Evolutionary conservation across 1,284 basidiomycete species (phyloP), one percentile per base, ranked within the genome.

Genomic region (Cryptococcus deneoformans): DNA sequence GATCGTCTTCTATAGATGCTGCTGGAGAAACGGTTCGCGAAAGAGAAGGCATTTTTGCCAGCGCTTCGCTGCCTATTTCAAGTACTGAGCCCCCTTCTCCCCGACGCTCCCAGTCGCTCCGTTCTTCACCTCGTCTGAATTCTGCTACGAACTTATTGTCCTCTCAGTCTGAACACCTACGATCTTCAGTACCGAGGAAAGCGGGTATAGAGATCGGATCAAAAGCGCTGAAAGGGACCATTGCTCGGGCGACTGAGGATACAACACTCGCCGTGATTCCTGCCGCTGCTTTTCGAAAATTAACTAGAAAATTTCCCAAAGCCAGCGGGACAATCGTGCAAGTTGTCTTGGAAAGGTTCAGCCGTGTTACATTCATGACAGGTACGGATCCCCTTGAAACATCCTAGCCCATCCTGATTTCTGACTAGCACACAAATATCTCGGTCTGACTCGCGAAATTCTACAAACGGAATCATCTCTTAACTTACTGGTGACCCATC

Each of bases 241-340:
- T 98, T 37, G 94, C 93, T 11, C 82, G 94, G 36, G 96, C 95
- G 3, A 89, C 88, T 1, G 88, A 90, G 54, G 95, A 99, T 72
- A 92, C 91, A 4, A 98, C 95, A 0, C 80, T 99, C 7, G 96
- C 95, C n/a, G 95, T 99, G 12, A 98, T 99, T 55, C 96, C 95
- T 5, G 94, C 95, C 1, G 92, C 97, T 73, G 96, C 95, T 4
- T 99, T 99, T 79, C 84, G 67, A 34, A 76, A 75, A 54, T 62
- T 84, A 35, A 98, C 94, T 0, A 90, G 92, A 76, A 93, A 95
- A 72, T 97, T 90, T 68, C 95, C 95, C 0, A 97, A 97, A 69
- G 92, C 96, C 1, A 91, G 92, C 20, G 93, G 94, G 1, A 92
- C 98, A 71, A 96, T 99, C 59, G 94, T 99, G 20, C 56, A 64